Conservation (phyloP, 1,284 basidiomycete genomes). For the Meripilus lineatus region DNA sequence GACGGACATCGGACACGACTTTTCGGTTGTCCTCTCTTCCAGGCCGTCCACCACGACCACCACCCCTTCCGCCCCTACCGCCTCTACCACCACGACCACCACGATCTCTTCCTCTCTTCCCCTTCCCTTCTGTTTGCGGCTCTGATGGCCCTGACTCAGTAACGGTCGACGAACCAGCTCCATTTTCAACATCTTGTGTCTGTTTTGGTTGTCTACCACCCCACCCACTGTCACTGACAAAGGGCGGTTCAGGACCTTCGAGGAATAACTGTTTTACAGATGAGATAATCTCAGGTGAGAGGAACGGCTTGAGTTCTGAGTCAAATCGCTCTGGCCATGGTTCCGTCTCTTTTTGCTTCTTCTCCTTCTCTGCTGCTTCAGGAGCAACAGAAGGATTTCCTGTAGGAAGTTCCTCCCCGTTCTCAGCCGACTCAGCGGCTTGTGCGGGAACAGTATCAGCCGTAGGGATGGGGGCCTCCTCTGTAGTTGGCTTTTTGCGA, state of each 20-base stretch:
- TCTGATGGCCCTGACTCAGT: no score
- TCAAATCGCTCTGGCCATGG: slow-evolving; percentile 67
- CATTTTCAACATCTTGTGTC: no score
- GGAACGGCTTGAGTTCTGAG: slow-evolving; percentile 49
- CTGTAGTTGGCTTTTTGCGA: slow-evolving; percentile 26
- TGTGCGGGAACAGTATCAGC: slow-evolving; percentile 1
- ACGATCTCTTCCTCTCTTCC: slow-evolving; percentile 37
- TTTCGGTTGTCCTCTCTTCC: slow-evolving; percentile 61
- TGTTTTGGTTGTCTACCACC: slow-evolving; percentile 39
- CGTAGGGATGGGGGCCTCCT: slow-evolving; percentile 6
- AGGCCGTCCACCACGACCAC: slow-evolving; percentile 35
- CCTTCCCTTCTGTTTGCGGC: slow-evolving; percentile 23
- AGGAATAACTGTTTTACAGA: slow-evolving; percentile 68
- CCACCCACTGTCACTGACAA: slow-evolving; percentile 67
- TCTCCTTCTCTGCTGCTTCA: neutral
- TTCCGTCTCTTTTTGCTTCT: slow-evolving; percentile 6
- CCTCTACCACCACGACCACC: slow-evolving; percentile 41
- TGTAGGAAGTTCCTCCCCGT: slow-evolving; percentile 6
- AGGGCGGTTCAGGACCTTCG: slow-evolving; percentile 70
- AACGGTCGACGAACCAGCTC: no score
- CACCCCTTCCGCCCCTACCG: slow-evolving; percentile 39
- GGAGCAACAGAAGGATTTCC: slow-evolving; percentile 1
- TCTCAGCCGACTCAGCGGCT: slow-evolving; percentile 6
- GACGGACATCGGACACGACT: slow-evolving; percentile 74
- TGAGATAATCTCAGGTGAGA: slow-evolving; percentile 57